These are phyloP conservation scores for Saccharum spontaneum DNA, from an alignment of 176 grass and related monocot genomes.

Conservation along the genomic window DNA sequence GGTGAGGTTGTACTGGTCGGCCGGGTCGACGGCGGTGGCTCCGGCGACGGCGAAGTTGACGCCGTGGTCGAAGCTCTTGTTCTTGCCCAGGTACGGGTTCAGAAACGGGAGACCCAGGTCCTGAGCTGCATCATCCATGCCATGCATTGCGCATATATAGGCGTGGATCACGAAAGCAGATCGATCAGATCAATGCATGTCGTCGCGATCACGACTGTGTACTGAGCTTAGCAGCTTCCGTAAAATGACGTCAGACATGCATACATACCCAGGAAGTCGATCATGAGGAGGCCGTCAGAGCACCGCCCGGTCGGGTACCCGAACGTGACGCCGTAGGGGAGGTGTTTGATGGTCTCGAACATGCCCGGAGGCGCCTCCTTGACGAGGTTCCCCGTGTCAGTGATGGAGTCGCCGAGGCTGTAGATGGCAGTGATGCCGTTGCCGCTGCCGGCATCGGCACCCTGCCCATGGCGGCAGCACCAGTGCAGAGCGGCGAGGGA, in stretches of 20 bases:
- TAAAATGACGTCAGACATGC: background rate
- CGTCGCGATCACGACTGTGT: background rate
- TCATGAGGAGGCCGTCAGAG: conserved; percentile 98
- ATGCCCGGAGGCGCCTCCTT: conserved; percentile 58
- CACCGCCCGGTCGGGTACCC: conserved; percentile 76
- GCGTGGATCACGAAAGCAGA: background rate
- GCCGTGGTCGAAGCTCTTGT: conserved; percentile 55
- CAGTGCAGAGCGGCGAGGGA: background rate
- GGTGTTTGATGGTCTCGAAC: conserved; percentile 72
- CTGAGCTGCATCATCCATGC: conserved; percentile 40
- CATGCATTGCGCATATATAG: background rate
- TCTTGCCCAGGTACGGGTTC: conserved; percentile 64
- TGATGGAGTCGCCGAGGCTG: conserved; percentile 93
- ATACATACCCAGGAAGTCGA: conserved; percentile 72
- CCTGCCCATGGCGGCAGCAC: background rate
- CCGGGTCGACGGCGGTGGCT: conserved; percentile 53
- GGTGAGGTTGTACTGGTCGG: conserved; percentile 25
- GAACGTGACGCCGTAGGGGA: conserved; percentile 76
- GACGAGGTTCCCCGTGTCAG: conserved; percentile 84
- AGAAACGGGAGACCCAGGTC: conserved; percentile 63
- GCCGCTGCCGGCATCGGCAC: background rate
- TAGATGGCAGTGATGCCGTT: conserved; percentile 68
- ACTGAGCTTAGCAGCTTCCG: too few relatives aligned
- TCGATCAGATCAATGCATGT: background rate
- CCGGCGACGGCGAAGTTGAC: conserved; percentile 72